These are phyloP conservation scores for Pisolithus thermaeus DNA, from an alignment of 1,284 basidiomycete species.

Conservation along the genomic window DNA sequence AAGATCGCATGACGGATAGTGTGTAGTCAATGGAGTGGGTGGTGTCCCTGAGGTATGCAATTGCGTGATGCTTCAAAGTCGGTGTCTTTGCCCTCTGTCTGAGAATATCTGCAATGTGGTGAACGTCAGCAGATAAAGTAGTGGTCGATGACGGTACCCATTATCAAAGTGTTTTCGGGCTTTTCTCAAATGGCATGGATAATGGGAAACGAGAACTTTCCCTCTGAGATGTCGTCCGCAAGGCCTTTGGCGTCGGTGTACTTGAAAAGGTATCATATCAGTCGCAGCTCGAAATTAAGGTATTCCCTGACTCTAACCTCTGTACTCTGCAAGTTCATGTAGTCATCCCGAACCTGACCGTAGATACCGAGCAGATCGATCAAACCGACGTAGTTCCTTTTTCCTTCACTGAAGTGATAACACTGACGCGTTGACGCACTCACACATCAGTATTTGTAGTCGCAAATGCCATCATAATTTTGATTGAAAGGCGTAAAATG, in stretches of 20 bases:
- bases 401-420: constrained; percentile 47
- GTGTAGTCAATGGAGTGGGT: constrained; percentile 71
- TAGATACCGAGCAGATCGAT: constrained; percentile 92
- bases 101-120: constrained; percentile 58
- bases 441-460: constrained; percentile 61
- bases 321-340: constrained; percentile 89
- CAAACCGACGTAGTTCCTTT: constrained; percentile 85
- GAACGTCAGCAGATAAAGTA: neutral
- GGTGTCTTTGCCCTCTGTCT: constrained; percentile 77
- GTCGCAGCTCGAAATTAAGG: neutral
- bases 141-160: constrained; percentile 51
- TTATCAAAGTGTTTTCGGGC: constrained; percentile 62
- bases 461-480: constrained; percentile 91
- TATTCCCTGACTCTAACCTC: constrained; percentile 44
- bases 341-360: constrained; percentile 96
- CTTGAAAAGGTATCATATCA: too few species aligned
- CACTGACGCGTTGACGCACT: constrained; percentile 19
- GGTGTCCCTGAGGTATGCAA: constrained; percentile 61
- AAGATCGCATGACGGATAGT: constrained; percentile 38
- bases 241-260: constrained; percentile 89
- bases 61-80: constrained; percentile 70
- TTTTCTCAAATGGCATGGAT: constrained; percentile 80
- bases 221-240: constrained; percentile 88
- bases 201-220: constrained; percentile 93
- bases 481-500: constrained; percentile 84